phyloP scores from a whole-genome alignment of 139 green algal genomes.

The Zygnema cylindricum region DNA sequence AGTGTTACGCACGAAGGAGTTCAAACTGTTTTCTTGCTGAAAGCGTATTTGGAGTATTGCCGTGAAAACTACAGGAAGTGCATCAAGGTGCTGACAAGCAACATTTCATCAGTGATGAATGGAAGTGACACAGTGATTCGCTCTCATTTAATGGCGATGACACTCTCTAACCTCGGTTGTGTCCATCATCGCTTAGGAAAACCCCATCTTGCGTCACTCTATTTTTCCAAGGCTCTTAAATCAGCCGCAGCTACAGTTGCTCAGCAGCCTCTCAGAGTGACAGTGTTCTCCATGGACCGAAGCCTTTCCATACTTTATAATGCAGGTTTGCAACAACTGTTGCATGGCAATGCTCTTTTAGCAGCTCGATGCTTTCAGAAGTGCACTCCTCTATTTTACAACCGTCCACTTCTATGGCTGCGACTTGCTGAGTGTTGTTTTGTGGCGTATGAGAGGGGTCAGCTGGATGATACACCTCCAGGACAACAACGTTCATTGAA shows the following conservation, averaged over 20 bases:
- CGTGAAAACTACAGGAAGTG: conserved; percentile 48
- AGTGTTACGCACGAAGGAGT: conserved; percentile 4
- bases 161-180: conserved; percentile 51
- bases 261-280: conserved; percentile 2
- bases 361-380: conserved; percentile 56
- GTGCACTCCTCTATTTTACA: conserved; percentile 17
- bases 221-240: conserved; percentile 49
- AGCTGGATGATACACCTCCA: neutral
- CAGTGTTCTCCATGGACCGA: neutral
- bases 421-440: conserved; percentile 60
- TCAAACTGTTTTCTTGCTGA: conserved; percentile 48
- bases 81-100: conserved; percentile 33
- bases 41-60: conserved; percentile 57
- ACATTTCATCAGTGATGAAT: neutral
- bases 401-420: conserved; percentile 56
- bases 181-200: conserved; percentile 56
- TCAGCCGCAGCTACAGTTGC: neutral
- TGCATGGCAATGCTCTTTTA: conserved; percentile 17
- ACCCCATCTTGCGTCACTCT: conserved; percentile 38
- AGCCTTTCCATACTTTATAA: conserved; percentile 42
- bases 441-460: neutral
- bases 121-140: neutral
- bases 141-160: neutral
- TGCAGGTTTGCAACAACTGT: conserved; percentile 48
- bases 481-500: neutral